Evolutionary conservation across 768 basidiomycete species (phyloP).

Genomic region (Cubamyces lactineus): DNA sequence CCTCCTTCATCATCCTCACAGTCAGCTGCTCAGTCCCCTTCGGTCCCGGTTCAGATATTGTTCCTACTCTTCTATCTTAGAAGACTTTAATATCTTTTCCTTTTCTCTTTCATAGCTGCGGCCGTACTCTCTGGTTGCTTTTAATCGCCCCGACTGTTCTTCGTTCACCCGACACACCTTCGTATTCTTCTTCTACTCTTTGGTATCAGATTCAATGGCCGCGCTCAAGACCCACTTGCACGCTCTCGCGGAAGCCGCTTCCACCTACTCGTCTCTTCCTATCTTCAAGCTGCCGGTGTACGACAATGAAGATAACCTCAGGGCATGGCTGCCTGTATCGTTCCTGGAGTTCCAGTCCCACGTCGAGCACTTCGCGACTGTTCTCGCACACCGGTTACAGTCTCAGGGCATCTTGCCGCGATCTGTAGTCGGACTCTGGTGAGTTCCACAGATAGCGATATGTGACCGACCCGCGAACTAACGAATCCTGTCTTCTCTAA

Average conservation of each 20-base stretch:
- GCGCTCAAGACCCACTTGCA: constrained; percentile 54
- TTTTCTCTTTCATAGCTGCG: not conserved
- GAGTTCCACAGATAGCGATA: constrained; percentile 35
- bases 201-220: constrained; percentile 4
- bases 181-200: not conserved
- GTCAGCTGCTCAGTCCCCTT: constrained; percentile 1
- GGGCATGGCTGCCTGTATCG: constrained; percentile 60
- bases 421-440: constrained; percentile 74
- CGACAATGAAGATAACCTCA: constrained; percentile 40
- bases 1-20: constrained; percentile 8
- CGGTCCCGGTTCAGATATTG: constrained; percentile 13
- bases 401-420: constrained; percentile 47
- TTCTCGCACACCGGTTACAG: constrained; percentile 54
- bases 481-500: constrained; percentile 31
- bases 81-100: constrained; percentile 16
- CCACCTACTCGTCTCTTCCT: constrained; percentile 47
- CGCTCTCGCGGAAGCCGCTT: constrained; percentile 55
- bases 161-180: not conserved
- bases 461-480: no score
- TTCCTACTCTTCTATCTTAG: constrained; percentile 18
- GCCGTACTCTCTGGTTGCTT: constrained; percentile 4
- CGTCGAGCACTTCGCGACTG: constrained; percentile 60
- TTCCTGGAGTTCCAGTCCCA: constrained; percentile 63
- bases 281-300: constrained; percentile 57
- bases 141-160: constrained; percentile 4